Evolutionary conservation across 371 early-diverging fungal genomes (phyloP).

Genomic region (Dichotomocladium elegans): DNA sequence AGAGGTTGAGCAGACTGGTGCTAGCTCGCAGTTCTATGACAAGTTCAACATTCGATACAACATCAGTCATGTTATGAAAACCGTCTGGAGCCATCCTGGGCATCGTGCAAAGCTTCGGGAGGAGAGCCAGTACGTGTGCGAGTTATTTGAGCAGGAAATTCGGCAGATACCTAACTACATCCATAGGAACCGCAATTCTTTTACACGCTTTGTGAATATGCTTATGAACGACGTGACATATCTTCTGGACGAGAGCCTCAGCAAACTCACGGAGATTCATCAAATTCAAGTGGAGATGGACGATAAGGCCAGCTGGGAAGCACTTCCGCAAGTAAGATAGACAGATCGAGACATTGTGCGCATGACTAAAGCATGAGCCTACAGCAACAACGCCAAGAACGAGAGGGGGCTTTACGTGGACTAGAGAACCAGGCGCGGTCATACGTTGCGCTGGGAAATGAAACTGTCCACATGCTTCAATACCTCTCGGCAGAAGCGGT

Average conservation of each 20-base stretch:
- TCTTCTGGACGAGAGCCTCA: slow-evolving; percentile 88
- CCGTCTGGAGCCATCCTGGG: slow-evolving; percentile 74
- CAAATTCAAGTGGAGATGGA: slow-evolving; percentile 77
- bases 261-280: slow-evolving; percentile 83
- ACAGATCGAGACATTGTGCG: background rate
- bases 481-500: slow-evolving; percentile 79
- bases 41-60: slow-evolving; percentile 97
- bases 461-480: slow-evolving; percentile 90
- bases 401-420: slow-evolving; percentile 55
- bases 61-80: slow-evolving; percentile 89
- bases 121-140: slow-evolving; percentile 55
- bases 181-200: slow-evolving; percentile 59
- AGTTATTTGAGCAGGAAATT: background rate
- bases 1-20: slow-evolving; percentile 94
- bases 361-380: background rate
- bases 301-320: slow-evolving; percentile 50
- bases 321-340: slow-evolving; percentile 44
- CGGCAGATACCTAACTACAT: background rate
- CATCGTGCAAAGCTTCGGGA: slow-evolving; percentile 55
- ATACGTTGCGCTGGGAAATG: slow-evolving; percentile 85
- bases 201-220: slow-evolving; percentile 90
- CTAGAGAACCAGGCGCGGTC: slow-evolving; percentile 85
- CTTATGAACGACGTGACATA: slow-evolving; percentile 96
- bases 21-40: slow-evolving; percentile 93
- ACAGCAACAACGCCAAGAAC: slow-evolving; percentile 65